These are phyloP conservation scores for Jamesozyma spencerorum DNA, from an alignment of 805 yeast species.

Conservation along the genomic window DNA sequence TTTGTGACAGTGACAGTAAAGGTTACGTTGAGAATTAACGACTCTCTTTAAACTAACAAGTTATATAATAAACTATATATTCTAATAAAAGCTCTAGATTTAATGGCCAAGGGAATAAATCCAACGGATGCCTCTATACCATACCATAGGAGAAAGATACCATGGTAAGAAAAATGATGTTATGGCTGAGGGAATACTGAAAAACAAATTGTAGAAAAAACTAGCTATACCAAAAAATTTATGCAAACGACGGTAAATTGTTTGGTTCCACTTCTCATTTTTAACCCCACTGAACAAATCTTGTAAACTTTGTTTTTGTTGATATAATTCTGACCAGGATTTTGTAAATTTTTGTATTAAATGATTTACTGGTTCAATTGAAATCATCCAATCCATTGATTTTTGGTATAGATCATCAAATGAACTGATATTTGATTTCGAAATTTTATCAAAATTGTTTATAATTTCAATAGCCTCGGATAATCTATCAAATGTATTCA, in stretches of 20 bases:
- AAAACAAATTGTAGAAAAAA: not conserved
- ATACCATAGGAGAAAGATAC: not conserved
- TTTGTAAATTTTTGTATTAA: too few species aligned
- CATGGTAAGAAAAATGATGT: not conserved
- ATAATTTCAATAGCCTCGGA: slow-evolving; percentile 63
- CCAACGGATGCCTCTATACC: not conserved
- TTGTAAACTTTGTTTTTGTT: slow-evolving; percentile 36
- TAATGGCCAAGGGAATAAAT: not conserved
- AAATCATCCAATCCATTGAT: too few species aligned
- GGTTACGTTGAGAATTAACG: too few species aligned
- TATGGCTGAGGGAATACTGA: not conserved
- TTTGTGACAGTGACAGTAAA: too few species aligned
- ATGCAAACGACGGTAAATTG: not conserved
- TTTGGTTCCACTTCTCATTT: not conserved
- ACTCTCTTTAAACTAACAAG: too few species aligned
- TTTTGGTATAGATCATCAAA: too few species aligned
- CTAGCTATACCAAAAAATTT: not conserved
- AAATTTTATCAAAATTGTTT: slow-evolving; percentile 36
- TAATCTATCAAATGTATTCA: slow-evolving; percentile 85
- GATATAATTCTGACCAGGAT: too few species aligned
- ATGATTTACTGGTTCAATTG: too few species aligned
- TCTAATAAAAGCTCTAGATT: too few species aligned
- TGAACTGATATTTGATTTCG: too few species aligned
- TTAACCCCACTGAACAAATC: slow-evolving; percentile 3
- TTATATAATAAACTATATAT: not conserved